Base-by-base conservation (phyloP, 208 protist species). In the Zelonia costaricensis region DNA sequence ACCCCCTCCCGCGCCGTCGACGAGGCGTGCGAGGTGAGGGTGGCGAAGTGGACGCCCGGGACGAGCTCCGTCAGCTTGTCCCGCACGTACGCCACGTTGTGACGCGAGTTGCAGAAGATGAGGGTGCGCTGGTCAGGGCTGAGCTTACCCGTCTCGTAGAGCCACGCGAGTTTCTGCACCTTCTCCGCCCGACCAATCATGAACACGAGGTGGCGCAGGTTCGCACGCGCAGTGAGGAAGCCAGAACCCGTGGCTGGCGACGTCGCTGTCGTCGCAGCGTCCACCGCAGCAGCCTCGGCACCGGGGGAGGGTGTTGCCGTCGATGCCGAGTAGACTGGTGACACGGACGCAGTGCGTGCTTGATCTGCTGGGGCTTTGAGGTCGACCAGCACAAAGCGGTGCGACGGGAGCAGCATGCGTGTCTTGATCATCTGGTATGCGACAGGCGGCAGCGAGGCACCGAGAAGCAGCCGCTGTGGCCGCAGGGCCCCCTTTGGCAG, bases 81-180 rank as follows among this genome's bases (percentile, higher is more conserved):
- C 42, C 70, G 51, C 15, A 95, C 82, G 66, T 85, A 92, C 15
- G 74, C 79, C 31, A 95, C 86, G 66, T 93, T 95, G 61, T 92
- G 70, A 31, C 84, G 86, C 3, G 80, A 84, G 69, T 95, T 95
- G 63, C 90, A 95, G 43, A 95, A 95, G 48, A 95, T 85, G 38
- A 95, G 56, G 6, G 78, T 84, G 22, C 85, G 80, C 66, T 94
- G 82, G 49, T 89, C 80, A 0, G 42, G 12, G 22, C 49, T 62
- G n/a, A 95, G 68, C 33, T 81, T 79, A 9, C 84, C 86, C 0
- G 68, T 81, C 42, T 78, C 60, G 64, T 91, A 95, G 3, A 95
- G 71, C 76, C 74, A 86, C 18, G 65, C 74, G 1, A 95, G 69
- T 43, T 85, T 88, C 55, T 77, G 64, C 23, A 86, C 67, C 63